Evolutionary conservation across 805 yeast species (phyloP).

Genomic region (Lachancea thermotolerans): DNA sequence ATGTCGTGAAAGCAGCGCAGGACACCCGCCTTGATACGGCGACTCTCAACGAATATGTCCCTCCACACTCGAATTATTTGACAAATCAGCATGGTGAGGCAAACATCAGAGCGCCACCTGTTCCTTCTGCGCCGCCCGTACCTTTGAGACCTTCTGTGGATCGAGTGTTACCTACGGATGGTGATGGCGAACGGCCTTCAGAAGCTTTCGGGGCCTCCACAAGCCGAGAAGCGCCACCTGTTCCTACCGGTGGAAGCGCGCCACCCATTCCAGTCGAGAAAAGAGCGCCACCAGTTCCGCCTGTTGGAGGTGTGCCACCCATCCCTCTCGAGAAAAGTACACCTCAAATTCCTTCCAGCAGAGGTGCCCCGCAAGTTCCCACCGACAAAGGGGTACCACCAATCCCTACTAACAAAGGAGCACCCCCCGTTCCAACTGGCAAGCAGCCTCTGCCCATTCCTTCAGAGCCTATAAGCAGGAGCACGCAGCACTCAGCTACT

Average conservation of each 20-base stretch:
- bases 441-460: constrained; percentile 5
- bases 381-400: neutral
- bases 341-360: neutral
- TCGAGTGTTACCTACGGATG: no score
- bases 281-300: neutral
- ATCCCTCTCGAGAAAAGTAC: neutral
- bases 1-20: no score
- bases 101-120: constrained; percentile 17
- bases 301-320: neutral
- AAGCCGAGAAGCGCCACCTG: neutral
- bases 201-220: neutral
- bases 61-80: no score
- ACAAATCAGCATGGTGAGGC: no score
- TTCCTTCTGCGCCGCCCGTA: constrained; percentile 6
- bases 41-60: no score
- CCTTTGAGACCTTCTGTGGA: neutral
- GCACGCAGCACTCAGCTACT: neutral
- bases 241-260: neutral
- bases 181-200: no score
- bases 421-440: constrained; percentile 2
- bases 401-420: neutral
- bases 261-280: neutral
- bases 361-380: neutral
- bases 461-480: constrained; percentile 8
- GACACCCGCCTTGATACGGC: no score